Base-by-base conservation (phyloP, 2,329 filamentous ascomycete genomes). In the Parastagonospora avenae region DNA sequence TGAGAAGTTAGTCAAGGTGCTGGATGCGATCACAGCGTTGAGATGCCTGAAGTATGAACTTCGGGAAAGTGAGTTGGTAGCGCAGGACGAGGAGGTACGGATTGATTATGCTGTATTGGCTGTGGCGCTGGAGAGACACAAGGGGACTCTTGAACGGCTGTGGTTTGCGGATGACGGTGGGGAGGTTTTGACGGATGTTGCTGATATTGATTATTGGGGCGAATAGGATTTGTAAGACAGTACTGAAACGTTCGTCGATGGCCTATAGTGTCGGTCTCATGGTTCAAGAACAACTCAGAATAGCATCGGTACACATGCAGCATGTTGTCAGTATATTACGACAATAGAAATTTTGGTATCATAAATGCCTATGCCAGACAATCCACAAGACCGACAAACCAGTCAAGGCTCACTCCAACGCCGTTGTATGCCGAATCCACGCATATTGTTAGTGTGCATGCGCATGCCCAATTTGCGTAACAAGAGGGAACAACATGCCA, bases 401-500 rank as follows among this genome's bases (percentile, higher is more conserved):
- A 33, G 36, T 37, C 36, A 3, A 38, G 11, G 40, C 42, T 24
- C 42, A 19, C 42, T 16, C 31, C 15, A 52, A 58, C 55, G 57
- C 57, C 55, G n/a, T 39, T 10, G 31, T 44, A 50, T 57, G 55
- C 52, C 15, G 8, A 15, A n/a, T 10, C 12, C 31, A 14, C 10
- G 12, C 15, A n/a, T 8, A n/a, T 19, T 30, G 33, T 24, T 46
- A 52, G 30, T 91, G 87, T 64, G 88, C 86, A 42, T 68, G 62
- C 4, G 62, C 59, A 70, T 92, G 89, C 2, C 90, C 90, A 59
- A 92, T 84, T 63, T 92, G 89, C 15, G 89, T 91, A 36, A 92
- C 74, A 35, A 93, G 79, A 11, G 90, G 90, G 46, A 94, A 71
- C 46, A 93, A 72, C 89, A 94, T 93, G 55, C 90, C 90, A 24